phyloP scores from a whole-genome alignment of 345 rosid species.

The Acer yangbiense region DNA sequence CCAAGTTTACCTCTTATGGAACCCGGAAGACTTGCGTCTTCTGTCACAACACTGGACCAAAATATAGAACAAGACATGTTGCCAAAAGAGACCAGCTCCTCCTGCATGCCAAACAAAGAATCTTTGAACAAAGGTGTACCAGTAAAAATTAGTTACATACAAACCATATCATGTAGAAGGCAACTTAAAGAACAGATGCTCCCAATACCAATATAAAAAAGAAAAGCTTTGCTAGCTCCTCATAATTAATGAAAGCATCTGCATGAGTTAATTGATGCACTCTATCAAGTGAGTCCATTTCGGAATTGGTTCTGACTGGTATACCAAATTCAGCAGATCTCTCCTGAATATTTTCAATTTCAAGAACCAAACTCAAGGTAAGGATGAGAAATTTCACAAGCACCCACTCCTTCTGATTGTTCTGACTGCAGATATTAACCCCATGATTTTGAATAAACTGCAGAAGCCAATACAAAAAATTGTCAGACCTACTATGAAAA shows the following conservation, averaged over 20 bases:
- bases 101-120: slow-evolving; percentile 47
- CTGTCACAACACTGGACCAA: slow-evolving; percentile 47
- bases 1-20: slow-evolving; percentile 88
- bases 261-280: slow-evolving; percentile 30
- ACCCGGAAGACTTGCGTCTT: slow-evolving; percentile 56
- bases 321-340: slow-evolving; percentile 38
- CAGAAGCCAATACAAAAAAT: slow-evolving; percentile 20
- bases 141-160: slow-evolving; percentile 3
- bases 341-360: slow-evolving; percentile 62
- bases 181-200: slow-evolving; percentile 12
- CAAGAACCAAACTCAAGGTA: slow-evolving; percentile 54
- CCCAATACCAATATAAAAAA: slow-evolving; percentile 56
- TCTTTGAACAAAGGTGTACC: slow-evolving; percentile 6
- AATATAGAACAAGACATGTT: slow-evolving; percentile 63
- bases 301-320: slow-evolving; percentile 26
- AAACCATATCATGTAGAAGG: slow-evolving; percentile 11
- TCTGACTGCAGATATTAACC: slow-evolving; percentile 45
- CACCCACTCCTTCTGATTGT: slow-evolving; percentile 39
- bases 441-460: slow-evolving; percentile 68
- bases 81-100: slow-evolving; percentile 67
- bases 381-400: slow-evolving; percentile 70
- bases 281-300: slow-evolving; percentile 33
- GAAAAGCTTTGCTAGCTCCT: slow-evolving; percentile 49
- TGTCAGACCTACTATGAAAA: slow-evolving; percentile 20
- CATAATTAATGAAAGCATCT: slow-evolving; percentile 36